Percentiles rank a stretch among this genome's conserved stretches.
Conservation (phyloP, 495 filamentous ascomycete genomes). For the Geoglossum glabrum region DNA sequence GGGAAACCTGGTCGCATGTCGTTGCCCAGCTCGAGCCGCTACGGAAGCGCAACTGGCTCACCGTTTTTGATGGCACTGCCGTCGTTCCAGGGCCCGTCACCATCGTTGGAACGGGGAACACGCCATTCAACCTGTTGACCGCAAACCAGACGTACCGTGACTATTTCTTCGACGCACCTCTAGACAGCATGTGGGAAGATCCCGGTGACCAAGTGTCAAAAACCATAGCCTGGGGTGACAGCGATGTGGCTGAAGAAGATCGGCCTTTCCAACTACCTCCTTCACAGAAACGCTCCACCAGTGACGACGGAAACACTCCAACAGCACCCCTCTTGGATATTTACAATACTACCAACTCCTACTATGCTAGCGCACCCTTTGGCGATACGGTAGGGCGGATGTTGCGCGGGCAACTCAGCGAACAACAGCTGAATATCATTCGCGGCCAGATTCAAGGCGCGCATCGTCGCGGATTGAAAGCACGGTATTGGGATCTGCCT, state of each 20-base stretch:
- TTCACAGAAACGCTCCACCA: not conserved
- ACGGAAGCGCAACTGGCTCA: slow-evolving; percentile 38
- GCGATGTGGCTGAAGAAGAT: slow-evolving; percentile 5
- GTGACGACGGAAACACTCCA: not conserved
- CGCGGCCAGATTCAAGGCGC: slow-evolving; percentile 47
- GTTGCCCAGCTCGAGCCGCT: slow-evolving; percentile 43
- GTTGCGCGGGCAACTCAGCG: slow-evolving; percentile 21
- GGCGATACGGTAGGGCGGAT: slow-evolving; percentile 25
- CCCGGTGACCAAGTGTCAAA: slow-evolving; percentile 1
- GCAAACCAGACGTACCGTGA: slow-evolving; percentile 32
- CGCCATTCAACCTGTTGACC: slow-evolving; percentile 40
- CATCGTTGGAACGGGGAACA: slow-evolving; percentile 61
- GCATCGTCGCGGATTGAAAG: slow-evolving; percentile 45
- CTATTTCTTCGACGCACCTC: slow-evolving; percentile 48
- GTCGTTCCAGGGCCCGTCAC: slow-evolving; percentile 38
- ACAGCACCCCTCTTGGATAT: not conserved
- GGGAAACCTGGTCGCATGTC: slow-evolving; percentile 19
- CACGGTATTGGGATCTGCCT: slow-evolving; percentile 63
- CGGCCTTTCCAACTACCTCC: not conserved
- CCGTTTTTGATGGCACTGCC: slow-evolving; percentile 31
- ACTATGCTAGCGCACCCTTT: slow-evolving; percentile 33
- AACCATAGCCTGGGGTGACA: slow-evolving; percentile 2
- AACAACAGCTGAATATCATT: slow-evolving; percentile 36
- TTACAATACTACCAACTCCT: slow-evolving; percentile 29
- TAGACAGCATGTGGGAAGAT: slow-evolving; percentile 24